Percentiles rank a stretch among this genome's conserved stretches.
These are phyloP conservation scores for Amphichorda felina DNA, from an alignment of 2,329 filamentous ascomycete genomes.

Conservation along the genomic window DNA sequence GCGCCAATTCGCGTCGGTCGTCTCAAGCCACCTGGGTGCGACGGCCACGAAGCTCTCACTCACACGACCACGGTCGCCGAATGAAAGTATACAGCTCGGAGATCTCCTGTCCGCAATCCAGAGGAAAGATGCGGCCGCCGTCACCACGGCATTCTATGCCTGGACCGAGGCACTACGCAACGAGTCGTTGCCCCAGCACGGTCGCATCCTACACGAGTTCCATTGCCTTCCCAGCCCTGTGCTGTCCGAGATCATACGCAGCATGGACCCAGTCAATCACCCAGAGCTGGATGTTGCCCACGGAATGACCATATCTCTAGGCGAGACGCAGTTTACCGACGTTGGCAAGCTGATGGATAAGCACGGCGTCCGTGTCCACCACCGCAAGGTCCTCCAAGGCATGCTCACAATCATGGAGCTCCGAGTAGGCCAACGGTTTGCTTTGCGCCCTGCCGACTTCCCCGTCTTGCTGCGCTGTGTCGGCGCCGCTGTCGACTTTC, in stretches of 20 bases:
- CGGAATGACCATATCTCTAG: slow-evolving; percentile 23
- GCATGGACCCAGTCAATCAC: slow-evolving; percentile 45
- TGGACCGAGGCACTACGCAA: slow-evolving; percentile 6
- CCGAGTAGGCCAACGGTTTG: slow-evolving; percentile 9
- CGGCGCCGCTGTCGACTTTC: slow-evolving; percentile 29
- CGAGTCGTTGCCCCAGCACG: slow-evolving; percentile 7
- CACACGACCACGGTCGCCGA: not conserved
- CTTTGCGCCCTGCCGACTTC: slow-evolving; percentile 27
- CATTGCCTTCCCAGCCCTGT: slow-evolving; percentile 34
- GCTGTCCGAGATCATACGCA: slow-evolving; percentile 52
- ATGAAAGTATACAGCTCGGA: slow-evolving; percentile 8
- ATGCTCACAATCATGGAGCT: slow-evolving; percentile 21
- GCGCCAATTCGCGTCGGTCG: slow-evolving; percentile 1
- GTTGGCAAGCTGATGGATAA: slow-evolving; percentile 23
- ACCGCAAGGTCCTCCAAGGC: slow-evolving; percentile 21
- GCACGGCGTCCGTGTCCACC: slow-evolving; percentile 31
- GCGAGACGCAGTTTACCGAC: slow-evolving; percentile 26
- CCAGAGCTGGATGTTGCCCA: slow-evolving; percentile 34
- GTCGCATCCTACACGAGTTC: slow-evolving; percentile 17
- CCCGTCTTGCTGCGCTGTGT: slow-evolving; percentile 32
- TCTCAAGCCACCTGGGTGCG: not conserved
- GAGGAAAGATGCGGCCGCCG: slow-evolving; percentile 9
- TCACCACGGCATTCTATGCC: slow-evolving; percentile 1
- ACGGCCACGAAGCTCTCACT: too few relatives aligned
- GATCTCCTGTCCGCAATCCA: slow-evolving; percentile 19